Evolutionary conservation across 1,284 basidiomycete species (phyloP).

Genomic region (Cryptococcus sp.): DNA sequence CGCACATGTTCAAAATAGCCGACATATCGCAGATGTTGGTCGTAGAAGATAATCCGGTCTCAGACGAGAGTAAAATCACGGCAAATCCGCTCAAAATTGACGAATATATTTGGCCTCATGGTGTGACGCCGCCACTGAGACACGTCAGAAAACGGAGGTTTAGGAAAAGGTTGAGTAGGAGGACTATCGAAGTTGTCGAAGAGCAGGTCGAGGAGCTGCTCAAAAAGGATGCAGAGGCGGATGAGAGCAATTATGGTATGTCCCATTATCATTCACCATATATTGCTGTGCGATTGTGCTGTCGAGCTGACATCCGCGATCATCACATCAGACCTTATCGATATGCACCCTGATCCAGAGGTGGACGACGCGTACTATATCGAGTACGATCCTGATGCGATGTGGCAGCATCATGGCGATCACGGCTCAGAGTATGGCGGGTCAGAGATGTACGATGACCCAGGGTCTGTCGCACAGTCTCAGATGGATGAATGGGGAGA

Average conservation of each 20-base stretch:
- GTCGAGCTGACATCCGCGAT: background rate
- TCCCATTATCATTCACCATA: background rate
- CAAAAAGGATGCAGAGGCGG: conserved; percentile 79
- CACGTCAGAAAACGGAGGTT: conserved; percentile 92
- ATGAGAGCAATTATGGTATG: conserved; percentile 54
- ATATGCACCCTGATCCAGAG: conserved; percentile 42
- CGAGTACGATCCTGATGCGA: conserved; percentile 45
- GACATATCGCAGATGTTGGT: conserved; percentile 98
- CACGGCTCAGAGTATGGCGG: conserved; percentile 65
- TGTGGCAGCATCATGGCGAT: conserved; percentile 57
- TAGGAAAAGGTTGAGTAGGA: conserved; percentile 61
- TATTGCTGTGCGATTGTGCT: background rate
- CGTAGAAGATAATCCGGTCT: conserved; percentile 69
- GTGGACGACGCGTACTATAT: conserved; percentile 44
- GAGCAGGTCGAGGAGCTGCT: conserved; percentile 92
- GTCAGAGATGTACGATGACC: conserved; percentile 60
- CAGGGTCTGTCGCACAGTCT: conserved; percentile 34
- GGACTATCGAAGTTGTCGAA: conserved; percentile 96
- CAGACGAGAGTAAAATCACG: conserved; percentile 63
- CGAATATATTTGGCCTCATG: conserved; percentile 97
- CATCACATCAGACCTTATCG: conserved; percentile 44
- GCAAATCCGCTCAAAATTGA: conserved; percentile 76
- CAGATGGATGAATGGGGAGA: conserved; percentile 35
- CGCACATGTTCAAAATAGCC: conserved; percentile 97
- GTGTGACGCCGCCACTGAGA: conserved; percentile 89